Percentiles rank a stretch among this genome's conserved stretches.
phyloP scores from a whole-genome alignment of 148 eudicot species.

The Rhododendron ferrugineum region DNA sequence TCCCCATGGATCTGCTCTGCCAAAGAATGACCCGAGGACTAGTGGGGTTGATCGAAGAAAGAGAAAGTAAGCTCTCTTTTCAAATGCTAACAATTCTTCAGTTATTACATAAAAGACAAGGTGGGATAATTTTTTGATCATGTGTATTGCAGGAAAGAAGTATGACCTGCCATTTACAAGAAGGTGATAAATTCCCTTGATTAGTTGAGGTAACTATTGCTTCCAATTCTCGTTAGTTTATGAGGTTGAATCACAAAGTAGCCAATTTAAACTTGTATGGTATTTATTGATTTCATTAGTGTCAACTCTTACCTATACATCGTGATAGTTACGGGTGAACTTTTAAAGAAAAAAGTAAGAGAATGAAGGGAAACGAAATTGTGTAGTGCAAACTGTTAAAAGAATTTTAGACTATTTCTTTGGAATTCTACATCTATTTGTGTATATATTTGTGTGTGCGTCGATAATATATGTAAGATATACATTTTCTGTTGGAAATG shows the following conservation, averaged over 20 bases:
- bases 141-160: conserved; percentile 22
- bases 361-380: neutral
- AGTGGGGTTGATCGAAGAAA: conserved; percentile 67
- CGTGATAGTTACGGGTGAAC: neutral
- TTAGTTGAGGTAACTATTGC: conserved; percentile 5
- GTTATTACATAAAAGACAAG: neutral
- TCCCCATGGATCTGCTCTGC: conserved; percentile 53
- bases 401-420: neutral
- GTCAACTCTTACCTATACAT: neutral
- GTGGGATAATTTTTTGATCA: neutral
- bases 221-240: neutral
- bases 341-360: neutral
- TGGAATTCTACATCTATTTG: neutral
- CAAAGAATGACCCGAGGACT: conserved; percentile 63
- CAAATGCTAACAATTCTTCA: neutral
- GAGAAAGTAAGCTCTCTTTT: conserved; percentile 56
- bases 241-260: neutral
- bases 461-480: neutral
- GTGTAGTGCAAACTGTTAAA: neutral
- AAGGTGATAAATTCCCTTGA: neutral
- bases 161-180: conserved; percentile 1
- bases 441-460: neutral
- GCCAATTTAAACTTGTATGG: neutral
- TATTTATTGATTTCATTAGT: neutral
- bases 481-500: neutral